Conservation (phyloP, 2,329 filamentous ascomycete species). For the Botrytis tulipae region DNA sequence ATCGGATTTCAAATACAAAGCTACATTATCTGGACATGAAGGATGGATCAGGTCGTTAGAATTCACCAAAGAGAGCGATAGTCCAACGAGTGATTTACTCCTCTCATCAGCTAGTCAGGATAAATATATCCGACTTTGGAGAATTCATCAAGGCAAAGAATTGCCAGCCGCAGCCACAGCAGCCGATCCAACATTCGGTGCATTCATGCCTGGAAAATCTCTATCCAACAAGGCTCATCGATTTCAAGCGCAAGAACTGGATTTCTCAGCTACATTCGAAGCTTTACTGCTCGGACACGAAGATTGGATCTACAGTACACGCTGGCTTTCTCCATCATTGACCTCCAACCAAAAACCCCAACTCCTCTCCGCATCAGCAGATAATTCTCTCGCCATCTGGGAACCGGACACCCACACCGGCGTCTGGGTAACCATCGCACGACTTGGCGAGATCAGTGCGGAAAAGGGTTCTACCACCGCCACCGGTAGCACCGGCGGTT, state of each 20-base stretch:
- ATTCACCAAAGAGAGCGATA: conserved; percentile 64
- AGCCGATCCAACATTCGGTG: conserved; percentile 56
- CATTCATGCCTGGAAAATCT: conserved; percentile 64
- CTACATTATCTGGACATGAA: conserved; percentile 84
- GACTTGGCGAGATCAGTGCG: conserved; percentile 88
- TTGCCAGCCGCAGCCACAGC: conserved; percentile 56
- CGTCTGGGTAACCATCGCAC: conserved; percentile 83
- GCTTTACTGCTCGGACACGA: conserved; percentile 92
- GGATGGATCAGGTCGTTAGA: conserved; percentile 89
- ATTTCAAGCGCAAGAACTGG: conserved; percentile 57
- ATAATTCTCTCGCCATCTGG: conserved; percentile 94
- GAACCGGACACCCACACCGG: conserved; percentile 79
- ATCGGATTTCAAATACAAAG: conserved; percentile 64
- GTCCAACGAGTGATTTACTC: conserved; percentile 63
- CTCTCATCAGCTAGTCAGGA: conserved; percentile 95
- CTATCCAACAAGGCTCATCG: conserved; percentile 87
- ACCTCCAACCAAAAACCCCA: conserved; percentile 51
- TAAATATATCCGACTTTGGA: conserved; percentile 94
- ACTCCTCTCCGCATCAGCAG: conserved; percentile 85
- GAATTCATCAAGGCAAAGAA: conserved; percentile 69
- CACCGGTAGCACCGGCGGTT: conserved; percentile 91
- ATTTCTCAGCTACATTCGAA: conserved; percentile 87
- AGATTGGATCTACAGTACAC: conserved; percentile 92
- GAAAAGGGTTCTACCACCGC: conserved; percentile 96
- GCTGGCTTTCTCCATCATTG: conserved; percentile 40